Conservation (phyloP, 2,329 filamentous ascomycete species). For the Claviceps capensis region DNA sequence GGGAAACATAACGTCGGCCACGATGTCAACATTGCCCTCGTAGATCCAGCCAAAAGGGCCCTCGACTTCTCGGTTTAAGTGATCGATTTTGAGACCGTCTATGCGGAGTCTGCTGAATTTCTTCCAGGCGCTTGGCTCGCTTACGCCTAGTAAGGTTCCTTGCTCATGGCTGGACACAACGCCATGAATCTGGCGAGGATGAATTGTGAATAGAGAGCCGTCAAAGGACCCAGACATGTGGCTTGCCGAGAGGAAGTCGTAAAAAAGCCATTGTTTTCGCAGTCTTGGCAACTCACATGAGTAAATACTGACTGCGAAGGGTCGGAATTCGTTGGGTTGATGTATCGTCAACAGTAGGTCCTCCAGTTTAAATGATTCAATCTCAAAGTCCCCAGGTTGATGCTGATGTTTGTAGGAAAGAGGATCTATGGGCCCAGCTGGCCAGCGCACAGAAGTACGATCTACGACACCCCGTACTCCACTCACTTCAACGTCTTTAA, state of each 20-base stretch:
- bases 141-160: constrained; percentile 39
- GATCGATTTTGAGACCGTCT: constrained; percentile 87
- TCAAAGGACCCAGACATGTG: constrained; percentile 95
- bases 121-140: constrained; percentile 69
- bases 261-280: constrained; percentile 93
- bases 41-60: constrained; percentile 97
- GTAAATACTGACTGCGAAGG: constrained; percentile 90
- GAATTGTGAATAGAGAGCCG: constrained; percentile 91
- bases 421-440: constrained; percentile 54
- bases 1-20: constrained; percentile 90
- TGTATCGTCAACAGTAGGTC: constrained; percentile 85
- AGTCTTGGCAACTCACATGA: constrained; percentile 87
- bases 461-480: constrained; percentile 89
- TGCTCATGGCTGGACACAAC: constrained; percentile 49
- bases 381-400: constrained; percentile 86
- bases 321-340: constrained; percentile 81
- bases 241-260: constrained; percentile 89
- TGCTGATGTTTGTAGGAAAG: constrained; percentile 80
- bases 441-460: constrained; percentile 67
- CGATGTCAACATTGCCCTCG: constrained; percentile 91
- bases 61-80: constrained; percentile 83
- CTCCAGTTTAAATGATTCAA: constrained; percentile 92
- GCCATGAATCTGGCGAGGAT: constrained; percentile 80
- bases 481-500: constrained; percentile 87
- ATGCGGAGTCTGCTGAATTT: constrained; percentile 89